Evolutionary conservation across 176 grass and related monocot genomes (phyloP).

Genomic region (Triticum turgidum): DNA sequence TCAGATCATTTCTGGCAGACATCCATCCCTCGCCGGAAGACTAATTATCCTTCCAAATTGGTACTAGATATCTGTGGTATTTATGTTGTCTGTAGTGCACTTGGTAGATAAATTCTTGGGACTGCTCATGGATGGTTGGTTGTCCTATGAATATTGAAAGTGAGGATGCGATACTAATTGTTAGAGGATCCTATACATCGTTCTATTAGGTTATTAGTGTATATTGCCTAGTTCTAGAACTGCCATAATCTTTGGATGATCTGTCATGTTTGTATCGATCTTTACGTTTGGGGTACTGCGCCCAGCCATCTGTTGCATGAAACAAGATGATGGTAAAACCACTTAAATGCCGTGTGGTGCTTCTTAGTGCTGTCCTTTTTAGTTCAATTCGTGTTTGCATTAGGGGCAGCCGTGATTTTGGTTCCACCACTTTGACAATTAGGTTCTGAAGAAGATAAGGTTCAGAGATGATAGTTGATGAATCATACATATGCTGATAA

Average conservation of each 20-base stretch:
- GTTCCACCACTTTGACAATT: not conserved
- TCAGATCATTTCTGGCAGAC: not conserved
- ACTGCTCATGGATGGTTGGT: no score
- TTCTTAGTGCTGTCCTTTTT: not conserved
- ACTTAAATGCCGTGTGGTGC: not conserved
- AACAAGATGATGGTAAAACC: conserved; percentile 17
- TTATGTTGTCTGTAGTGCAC: no score
- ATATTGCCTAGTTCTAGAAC: not conserved
- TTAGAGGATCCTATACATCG: not conserved
- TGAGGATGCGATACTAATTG: not conserved
- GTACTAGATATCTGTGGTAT: not conserved
- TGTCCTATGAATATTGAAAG: not conserved
- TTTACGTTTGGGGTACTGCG: not conserved
- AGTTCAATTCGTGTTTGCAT: not conserved
- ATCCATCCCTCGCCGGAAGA: not conserved
- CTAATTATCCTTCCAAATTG: not conserved
- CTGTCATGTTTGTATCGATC: not conserved
- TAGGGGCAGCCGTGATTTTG: not conserved
- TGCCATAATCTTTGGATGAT: not conserved
- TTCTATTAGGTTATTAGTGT: not conserved
- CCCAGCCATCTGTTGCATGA: not conserved
- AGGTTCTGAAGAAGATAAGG: not conserved
- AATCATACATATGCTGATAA: not conserved
- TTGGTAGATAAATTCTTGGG: no score
- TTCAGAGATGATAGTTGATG: not conserved